A percentile compares a stretch with the other conserved stretches of the same genome.
These are phyloP conservation scores for Penicillium pancosmium DNA, from an alignment of 495 filamentous ascomycete species.

Conservation along the genomic window DNA sequence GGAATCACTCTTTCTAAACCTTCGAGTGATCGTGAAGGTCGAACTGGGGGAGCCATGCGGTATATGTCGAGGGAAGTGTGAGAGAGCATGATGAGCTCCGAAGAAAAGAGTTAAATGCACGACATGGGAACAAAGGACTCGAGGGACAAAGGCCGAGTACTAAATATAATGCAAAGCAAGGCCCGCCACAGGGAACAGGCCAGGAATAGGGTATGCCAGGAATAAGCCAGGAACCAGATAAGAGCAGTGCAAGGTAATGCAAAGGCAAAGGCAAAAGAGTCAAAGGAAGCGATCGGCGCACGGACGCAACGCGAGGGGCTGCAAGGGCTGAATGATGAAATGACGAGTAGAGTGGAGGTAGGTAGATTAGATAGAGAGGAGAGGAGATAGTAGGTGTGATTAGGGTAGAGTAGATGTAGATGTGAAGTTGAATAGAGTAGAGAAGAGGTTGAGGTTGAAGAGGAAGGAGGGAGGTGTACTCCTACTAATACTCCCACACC, in stretches of 20 bases:
- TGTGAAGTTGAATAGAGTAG: no score
- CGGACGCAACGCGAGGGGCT: conserved; percentile 24
- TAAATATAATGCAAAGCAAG: not conserved
- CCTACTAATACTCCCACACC: no score
- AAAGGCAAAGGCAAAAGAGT: conserved; percentile 2
- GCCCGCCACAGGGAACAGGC: no score
- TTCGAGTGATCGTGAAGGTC: conserved; percentile 44
- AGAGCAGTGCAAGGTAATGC: no score
- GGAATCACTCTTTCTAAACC: conserved; percentile 48
- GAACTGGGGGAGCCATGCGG: conserved; percentile 40
- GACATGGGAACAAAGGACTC: conserved; percentile 6
- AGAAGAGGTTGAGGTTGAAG: no score
- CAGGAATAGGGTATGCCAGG: no score
- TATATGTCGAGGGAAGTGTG: conserved; percentile 17
- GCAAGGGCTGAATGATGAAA: conserved; percentile 17
- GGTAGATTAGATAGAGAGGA: not conserved
- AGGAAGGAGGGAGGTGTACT: no score
- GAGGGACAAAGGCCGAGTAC: conserved; percentile 9
- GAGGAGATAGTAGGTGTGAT: not conserved
- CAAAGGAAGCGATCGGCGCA: conserved; percentile 10
- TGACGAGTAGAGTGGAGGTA: not conserved
- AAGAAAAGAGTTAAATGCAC: conserved; percentile 1
- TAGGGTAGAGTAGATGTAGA: no score
- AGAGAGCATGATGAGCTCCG: conserved; percentile 25
- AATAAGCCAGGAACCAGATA: no score